A percentile compares a stretch with the other conserved stretches of the same genome.
Conservation (phyloP, 345 rosid genomes). For the Eucalyptus cladocalyx region DNA sequence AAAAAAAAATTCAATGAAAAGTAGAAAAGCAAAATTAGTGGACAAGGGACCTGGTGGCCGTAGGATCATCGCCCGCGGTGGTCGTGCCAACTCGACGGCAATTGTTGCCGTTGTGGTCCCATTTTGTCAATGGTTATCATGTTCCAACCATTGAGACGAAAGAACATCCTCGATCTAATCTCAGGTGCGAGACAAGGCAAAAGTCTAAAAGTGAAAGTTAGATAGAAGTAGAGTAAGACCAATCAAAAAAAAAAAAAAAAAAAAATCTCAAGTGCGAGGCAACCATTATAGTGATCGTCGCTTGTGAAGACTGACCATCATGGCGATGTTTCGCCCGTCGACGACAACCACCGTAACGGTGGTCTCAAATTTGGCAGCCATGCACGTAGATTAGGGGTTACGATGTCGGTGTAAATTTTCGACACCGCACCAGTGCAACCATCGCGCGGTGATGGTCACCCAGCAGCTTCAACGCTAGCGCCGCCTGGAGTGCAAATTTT, state of each 20-base stretch:
- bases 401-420: not conserved
- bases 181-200: accelerated
- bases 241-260: no score
- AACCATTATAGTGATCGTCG: accelerated
- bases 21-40: not conserved
- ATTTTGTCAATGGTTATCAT: not conserved
- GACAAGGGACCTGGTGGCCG: not conserved
- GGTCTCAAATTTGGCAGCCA: not conserved
- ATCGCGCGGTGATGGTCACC: not conserved
- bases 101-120: accelerated
- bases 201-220: accelerated
- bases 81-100: not conserved
- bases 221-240: accelerated
- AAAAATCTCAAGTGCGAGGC: not conserved
- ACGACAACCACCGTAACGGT: not conserved
- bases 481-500: not conserved
- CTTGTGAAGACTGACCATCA: not conserved
- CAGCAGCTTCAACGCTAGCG: not conserved
- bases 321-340: not conserved
- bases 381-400: not conserved
- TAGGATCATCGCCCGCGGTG: not conserved
- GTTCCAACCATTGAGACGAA: not conserved
- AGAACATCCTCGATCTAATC: no score
- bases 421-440: not conserved
- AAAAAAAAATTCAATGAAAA: not conserved